A percentile compares a stretch with the other conserved stretches of the same genome.
Evolutionary conservation across 768 basidiomycete species (phyloP).

Genomic region (Naganishia randhawae): DNA sequence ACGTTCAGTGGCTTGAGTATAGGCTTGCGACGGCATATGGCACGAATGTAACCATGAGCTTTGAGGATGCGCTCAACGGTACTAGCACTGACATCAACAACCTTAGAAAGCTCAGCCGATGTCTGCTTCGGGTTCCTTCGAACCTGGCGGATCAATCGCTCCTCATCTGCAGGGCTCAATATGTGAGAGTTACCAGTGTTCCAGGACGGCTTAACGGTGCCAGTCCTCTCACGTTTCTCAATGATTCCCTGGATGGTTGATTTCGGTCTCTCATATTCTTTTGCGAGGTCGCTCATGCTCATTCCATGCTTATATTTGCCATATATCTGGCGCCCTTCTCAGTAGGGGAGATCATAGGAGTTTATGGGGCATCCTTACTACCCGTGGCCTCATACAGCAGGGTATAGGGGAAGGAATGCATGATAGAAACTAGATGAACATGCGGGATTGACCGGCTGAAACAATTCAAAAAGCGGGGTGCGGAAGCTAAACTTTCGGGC

Average conservation of each 20-base stretch:
- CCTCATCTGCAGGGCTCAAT: neutral
- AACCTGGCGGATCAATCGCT: neutral
- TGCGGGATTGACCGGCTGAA: no score
- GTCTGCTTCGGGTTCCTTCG: neutral
- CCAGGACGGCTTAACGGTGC: neutral
- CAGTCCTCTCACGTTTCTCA: neutral
- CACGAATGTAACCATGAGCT: neutral
- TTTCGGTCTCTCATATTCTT: neutral
- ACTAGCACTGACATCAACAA: neutral
- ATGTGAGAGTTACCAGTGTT: neutral
- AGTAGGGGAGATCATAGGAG: neutral
- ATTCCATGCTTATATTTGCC: no score
- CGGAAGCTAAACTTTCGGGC: no score
- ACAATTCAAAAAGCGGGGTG: no score
- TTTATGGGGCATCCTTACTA: neutral
- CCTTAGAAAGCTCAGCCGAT: neutral
- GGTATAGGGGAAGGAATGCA: no score
- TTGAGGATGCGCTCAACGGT: neutral
- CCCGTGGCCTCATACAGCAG: no score
- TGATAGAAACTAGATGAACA: no score
- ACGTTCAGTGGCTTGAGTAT: no score
- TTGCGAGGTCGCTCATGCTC: no score
- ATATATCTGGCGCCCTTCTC: neutral
- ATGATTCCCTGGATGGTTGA: neutral
- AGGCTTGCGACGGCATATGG: no score